A percentile compares a stretch with the other conserved stretches of the same genome.
These are phyloP conservation scores for Sphagnum contortum DNA, from an alignment of 225 moss, liverwort and hornwort species.

Conservation along the genomic window DNA sequence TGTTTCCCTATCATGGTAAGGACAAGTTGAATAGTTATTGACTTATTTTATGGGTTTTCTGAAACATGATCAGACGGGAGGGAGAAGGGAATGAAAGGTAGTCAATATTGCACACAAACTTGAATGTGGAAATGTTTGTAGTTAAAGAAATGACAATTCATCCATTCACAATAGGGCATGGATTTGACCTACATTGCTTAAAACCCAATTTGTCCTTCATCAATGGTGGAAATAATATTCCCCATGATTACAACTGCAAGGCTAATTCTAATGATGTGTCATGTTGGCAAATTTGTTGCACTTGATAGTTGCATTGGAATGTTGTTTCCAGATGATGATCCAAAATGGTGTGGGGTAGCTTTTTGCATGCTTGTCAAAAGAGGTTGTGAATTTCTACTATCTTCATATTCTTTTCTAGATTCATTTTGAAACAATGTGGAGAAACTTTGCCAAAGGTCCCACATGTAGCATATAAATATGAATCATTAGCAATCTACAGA, in stretches of 20 bases:
- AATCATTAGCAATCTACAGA: too few relatives aligned
- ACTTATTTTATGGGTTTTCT: too few relatives aligned
- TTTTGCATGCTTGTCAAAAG: conserved; percentile 81
- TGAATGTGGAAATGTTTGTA: conserved; percentile 19
- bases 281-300: too few relatives aligned
- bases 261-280: conserved; percentile 86
- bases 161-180: conserved; percentile 85
- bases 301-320: conserved; percentile 4
- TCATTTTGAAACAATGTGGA: too few relatives aligned
- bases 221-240: conserved; percentile 80
- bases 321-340: conserved; percentile 92
- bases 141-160: conserved; percentile 60
- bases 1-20: too few relatives aligned
- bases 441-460: too few relatives aligned
- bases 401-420: not conserved
- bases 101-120: conserved; percentile 47
- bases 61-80: conserved; percentile 9
- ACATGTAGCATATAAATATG: too few relatives aligned
- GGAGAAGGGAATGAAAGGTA: conserved; percentile 19
- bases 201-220: conserved; percentile 81
- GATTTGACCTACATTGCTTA: conserved; percentile 87
- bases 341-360: conserved; percentile 85
- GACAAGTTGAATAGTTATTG: too few relatives aligned
- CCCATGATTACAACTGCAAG: conserved; percentile 89
- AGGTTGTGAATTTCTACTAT: conserved; percentile 57